Evolutionary conservation across 257 asterid species (phyloP).

Genomic region (Solanum chiquidenum): DNA sequence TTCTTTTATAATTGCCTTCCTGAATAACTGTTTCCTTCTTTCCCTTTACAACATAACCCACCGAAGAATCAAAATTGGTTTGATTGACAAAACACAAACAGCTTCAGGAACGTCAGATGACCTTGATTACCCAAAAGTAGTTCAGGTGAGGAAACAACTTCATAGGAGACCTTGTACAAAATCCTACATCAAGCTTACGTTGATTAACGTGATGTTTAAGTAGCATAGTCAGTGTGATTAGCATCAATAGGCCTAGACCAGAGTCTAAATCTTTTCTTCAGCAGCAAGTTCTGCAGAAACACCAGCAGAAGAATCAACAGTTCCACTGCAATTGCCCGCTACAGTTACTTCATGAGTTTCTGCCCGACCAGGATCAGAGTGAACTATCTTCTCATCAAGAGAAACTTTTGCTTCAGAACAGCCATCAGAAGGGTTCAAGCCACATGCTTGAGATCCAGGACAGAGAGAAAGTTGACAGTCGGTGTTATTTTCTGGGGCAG

Average conservation of each 20-base stretch:
- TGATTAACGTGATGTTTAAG: not conserved
- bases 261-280: slow-evolving; percentile 1
- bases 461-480: not conserved
- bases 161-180: not conserved
- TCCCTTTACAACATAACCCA: not conserved
- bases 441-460: not conserved
- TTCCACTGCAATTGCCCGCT: not conserved
- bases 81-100: not conserved
- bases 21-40: not conserved
- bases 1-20: not conserved
- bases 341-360: not conserved
- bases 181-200: not conserved
- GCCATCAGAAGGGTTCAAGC: not conserved
- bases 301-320: slow-evolving; percentile 1
- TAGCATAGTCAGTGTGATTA: not conserved
- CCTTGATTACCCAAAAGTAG: not conserved
- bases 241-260: not conserved
- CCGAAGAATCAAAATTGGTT: not conserved
- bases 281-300: not conserved
- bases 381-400: not conserved
- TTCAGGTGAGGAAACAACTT: not conserved
- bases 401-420: not conserved
- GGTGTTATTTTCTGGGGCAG: not conserved
- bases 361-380: not conserved
- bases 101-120: not conserved